A percentile compares a stretch with the other conserved stretches of the same genome.
These are phyloP conservation scores for Melocanna baccifera DNA, from an alignment of 176 grass and related monocot species.

Conservation along the genomic window DNA sequence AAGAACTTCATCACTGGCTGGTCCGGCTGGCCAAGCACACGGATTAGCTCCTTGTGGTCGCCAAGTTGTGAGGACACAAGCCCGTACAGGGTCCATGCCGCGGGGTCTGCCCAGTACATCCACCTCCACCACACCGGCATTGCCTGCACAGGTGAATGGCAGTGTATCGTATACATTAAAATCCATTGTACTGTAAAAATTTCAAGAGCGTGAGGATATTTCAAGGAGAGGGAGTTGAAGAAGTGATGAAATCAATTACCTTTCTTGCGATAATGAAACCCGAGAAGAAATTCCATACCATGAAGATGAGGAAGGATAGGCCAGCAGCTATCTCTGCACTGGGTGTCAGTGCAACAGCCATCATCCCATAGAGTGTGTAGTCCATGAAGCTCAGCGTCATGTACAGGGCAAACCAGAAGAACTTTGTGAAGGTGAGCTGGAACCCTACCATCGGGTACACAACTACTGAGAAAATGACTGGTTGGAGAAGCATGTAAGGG, in stretches of 20 bases:
- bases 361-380: conserved; percentile 42
- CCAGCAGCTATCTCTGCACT: conserved; percentile 46
- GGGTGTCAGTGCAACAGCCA: conserved; percentile 50
- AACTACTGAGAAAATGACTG: not conserved
- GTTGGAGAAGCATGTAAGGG: conserved; percentile 38
- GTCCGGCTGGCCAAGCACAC: conserved; percentile 3
- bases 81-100: conserved; percentile 37
- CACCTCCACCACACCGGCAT: conserved; percentile 58
- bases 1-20: conserved; percentile 40
- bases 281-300: conserved; percentile 47
- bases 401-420: conserved; percentile 42
- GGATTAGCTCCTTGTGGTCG: conserved; percentile 28
- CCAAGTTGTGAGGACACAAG: conserved; percentile 49
- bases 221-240: not conserved
- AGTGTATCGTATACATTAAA: not conserved
- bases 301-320: conserved; percentile 46
- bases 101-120: conserved; percentile 58
- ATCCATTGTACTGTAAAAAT: too few species aligned
- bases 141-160: not conserved
- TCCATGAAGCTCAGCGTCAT: not conserved
- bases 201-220: not conserved
- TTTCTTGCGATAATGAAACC: conserved; percentile 52
- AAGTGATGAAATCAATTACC: conserved; percentile 8
- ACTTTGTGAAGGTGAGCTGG: conserved; percentile 35
- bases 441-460: conserved; percentile 44